A percentile compares a stretch with the other conserved stretches of the same genome.
Evolutionary conservation across 768 basidiomycete genomes (phyloP).

Genomic region (Amanita inopinata): DNA sequence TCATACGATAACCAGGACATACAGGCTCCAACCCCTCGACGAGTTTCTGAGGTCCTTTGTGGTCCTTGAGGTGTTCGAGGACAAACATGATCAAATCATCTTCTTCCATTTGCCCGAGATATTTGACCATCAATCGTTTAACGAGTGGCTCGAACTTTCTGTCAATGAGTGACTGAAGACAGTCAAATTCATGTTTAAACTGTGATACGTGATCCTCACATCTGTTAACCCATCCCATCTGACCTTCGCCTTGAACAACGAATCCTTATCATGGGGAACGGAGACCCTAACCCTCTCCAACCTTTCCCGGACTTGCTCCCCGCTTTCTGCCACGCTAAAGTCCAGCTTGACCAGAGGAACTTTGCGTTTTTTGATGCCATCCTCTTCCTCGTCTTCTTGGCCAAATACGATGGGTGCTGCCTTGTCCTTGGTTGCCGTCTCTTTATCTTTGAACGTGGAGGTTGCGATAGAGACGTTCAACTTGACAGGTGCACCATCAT

Average conservation of each 20-base stretch:
- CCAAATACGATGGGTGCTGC: constrained; percentile 50
- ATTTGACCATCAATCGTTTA: constrained; percentile 74
- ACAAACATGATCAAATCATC: constrained; percentile 93
- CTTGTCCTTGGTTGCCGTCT: constrained; percentile 36
- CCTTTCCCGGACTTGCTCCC: constrained; percentile 70
- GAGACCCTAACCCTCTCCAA: constrained; percentile 67
- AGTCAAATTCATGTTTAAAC: constrained; percentile 12
- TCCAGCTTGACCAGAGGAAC: constrained; percentile 86
- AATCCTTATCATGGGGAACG: constrained; percentile 71
- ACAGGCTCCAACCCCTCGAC: constrained; percentile 89
- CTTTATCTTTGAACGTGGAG: constrained; percentile 34
- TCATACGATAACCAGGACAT: constrained; percentile 24
- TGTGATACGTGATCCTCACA: constrained; percentile 37
- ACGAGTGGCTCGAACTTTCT: constrained; percentile 81
- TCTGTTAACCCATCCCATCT: constrained; percentile 89
- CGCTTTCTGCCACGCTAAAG: constrained; percentile 72
- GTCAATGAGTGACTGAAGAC: constrained; percentile 63
- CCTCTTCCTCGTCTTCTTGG: constrained; percentile 83
- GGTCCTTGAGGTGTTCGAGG: constrained; percentile 85
- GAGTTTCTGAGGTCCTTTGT: constrained; percentile 75
- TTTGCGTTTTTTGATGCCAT: constrained; percentile 73
- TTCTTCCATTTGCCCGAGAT: constrained; percentile 87
- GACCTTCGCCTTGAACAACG: constrained; percentile 75
- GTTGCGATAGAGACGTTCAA: constrained; percentile 67
- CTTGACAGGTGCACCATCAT: constrained; percentile 86